A percentile compares a stretch with the other conserved stretches of the same genome.
phyloP scores from a whole-genome alignment of 257 asterid species.

The Phtheirospermum japonicum region DNA sequence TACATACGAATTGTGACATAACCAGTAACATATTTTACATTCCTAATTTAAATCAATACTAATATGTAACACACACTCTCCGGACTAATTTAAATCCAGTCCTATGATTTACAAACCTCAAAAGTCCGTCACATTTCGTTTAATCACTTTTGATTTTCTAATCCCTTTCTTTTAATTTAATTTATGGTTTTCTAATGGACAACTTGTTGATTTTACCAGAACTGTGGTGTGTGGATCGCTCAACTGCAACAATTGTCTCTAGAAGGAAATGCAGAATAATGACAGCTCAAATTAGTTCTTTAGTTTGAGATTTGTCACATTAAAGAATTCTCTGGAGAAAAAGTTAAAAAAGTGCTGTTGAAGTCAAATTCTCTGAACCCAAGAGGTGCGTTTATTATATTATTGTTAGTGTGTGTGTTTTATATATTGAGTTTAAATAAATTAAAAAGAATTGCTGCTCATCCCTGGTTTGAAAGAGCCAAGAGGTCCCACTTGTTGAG shows the following conservation, averaged over 20 bases:
- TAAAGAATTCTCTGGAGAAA: conserved; percentile 18
- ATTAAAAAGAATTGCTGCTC: not conserved
- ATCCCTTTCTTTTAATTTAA: not conserved
- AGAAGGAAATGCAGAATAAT: conserved; percentile 11
- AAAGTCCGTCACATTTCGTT: too few species aligned
- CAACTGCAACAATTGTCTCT: conserved; percentile 8
- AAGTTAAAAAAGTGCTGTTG: conserved; percentile 29
- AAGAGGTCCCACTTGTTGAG: conserved; percentile 45
- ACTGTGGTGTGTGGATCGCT: conserved; percentile 14
- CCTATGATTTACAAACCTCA: too few species aligned
- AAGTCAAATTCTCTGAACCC: conserved; percentile 45
- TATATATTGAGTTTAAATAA: not conserved
- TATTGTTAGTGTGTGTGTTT: not conserved
- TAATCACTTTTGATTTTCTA: not conserved
- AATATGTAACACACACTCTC: too few species aligned
- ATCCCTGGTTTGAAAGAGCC: conserved; percentile 17
- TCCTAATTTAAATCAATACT: too few species aligned
- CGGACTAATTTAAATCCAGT: too few species aligned
- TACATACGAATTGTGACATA: too few species aligned
- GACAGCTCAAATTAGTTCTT: conserved; percentile 46
- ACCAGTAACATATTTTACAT: too few species aligned
- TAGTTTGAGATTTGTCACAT: conserved; percentile 14
- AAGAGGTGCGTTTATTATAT: conserved; percentile 21
- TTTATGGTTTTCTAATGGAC: not conserved
- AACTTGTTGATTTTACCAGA: not conserved